phyloP scores from a whole-genome alignment of 129 eudicot genomes.

The Pittosporum tobira region DNA sequence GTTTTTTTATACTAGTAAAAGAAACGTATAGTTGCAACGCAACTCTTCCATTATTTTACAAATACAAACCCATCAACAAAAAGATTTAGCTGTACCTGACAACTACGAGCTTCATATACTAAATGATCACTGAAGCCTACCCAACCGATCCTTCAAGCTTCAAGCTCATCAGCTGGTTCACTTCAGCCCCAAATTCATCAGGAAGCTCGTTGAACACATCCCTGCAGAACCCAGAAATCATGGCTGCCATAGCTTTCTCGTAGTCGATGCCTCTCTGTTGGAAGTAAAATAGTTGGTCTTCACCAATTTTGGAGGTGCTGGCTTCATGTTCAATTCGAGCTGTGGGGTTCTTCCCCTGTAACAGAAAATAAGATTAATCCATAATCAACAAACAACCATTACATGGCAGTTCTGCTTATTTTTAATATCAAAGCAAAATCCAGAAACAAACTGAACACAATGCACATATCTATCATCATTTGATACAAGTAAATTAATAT shows the following conservation, averaged over 20 bases:
- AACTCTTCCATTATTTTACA: conserved; percentile 8
- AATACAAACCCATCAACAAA: background rate
- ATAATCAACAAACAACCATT: background rate
- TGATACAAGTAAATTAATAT: no score
- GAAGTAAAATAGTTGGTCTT: conserved; percentile 89
- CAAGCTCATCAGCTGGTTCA: conserved; percentile 88
- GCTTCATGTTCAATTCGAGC: conserved; percentile 95
- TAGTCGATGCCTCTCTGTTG: conserved; percentile 94
- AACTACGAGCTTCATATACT: background rate
- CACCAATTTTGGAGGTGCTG: conserved; percentile 92
- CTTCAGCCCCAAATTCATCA: conserved; percentile 93
- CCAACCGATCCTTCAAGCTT: conserved; percentile 97
- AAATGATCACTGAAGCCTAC: conserved; percentile 18
- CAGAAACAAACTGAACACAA: background rate
- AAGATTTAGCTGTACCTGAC: conserved; percentile 2
- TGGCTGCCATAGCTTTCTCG: conserved; percentile 96
- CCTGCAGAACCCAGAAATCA: conserved; percentile 92
- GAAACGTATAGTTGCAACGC: background rate
- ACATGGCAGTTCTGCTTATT: no score
- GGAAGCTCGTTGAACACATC: conserved; percentile 95
- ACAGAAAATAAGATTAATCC: background rate
- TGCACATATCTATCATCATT: background rate
- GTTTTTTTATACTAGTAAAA: background rate
- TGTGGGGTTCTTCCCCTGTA: conserved; percentile 66
- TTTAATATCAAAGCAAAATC: no score